These are phyloP conservation scores for Nicotiana tabacum DNA, from an alignment of 257 asterid genomes.

Conservation along the genomic window DNA sequence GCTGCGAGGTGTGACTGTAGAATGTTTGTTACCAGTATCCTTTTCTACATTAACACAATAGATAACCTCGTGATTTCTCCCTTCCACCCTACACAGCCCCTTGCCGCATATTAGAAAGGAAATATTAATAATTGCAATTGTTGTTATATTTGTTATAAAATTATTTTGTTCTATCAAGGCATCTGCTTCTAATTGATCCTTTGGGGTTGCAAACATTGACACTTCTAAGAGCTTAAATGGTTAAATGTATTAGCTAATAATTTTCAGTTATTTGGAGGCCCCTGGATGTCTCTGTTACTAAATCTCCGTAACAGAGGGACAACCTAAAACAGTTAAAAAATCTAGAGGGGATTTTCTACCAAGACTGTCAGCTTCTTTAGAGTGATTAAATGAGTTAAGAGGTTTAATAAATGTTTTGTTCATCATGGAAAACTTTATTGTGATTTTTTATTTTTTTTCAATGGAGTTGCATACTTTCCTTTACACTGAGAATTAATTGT, in stretches of 20 bases:
- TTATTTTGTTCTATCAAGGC: not conserved
- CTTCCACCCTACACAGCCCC: not conserved
- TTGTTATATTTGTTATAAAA: not conserved
- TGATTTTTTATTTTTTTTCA: not conserved
- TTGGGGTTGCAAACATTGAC: not conserved
- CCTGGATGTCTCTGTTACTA: not conserved
- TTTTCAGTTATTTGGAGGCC: not conserved
- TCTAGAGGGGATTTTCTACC: not conserved
- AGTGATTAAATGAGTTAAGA: not conserved
- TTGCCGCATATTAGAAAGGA: not conserved
- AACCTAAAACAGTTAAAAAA: not conserved
- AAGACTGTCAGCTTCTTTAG: not conserved
- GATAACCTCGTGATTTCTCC: not conserved
- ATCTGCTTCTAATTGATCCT: not conserved
- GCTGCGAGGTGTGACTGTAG: slow-evolving; percentile 65
- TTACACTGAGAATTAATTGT: not conserved
- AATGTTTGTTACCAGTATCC: slow-evolving; percentile 97
- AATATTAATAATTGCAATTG: not conserved
- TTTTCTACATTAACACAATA: slow-evolving; percentile 9
- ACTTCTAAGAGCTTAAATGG: not conserved
- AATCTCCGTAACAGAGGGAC: not conserved
- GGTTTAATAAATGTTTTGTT: not conserved
- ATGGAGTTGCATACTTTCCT: not conserved
- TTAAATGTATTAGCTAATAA: not conserved
- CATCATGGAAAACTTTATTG: not conserved